phyloP scores from a whole-genome alignment of 345 rosid species.

The Eucalyptus viminalis region DNA sequence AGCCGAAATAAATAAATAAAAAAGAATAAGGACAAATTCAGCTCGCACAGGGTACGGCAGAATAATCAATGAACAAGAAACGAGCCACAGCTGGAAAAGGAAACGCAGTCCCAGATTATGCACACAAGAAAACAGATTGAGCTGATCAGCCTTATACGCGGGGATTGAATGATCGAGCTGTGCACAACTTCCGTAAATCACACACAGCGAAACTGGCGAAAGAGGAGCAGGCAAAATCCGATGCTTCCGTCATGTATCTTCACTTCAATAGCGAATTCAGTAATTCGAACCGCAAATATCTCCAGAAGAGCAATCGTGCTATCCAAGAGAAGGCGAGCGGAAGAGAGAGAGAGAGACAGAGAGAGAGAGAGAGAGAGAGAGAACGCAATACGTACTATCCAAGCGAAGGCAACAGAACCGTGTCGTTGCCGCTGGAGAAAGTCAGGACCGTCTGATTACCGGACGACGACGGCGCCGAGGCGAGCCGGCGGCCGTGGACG shows the following conservation, averaged over 20 bases:
- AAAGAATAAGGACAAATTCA: not conserved
- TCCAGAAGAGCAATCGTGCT: slow-evolving; percentile 21
- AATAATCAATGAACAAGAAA: not conserved
- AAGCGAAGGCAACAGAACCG: slow-evolving; percentile 23
- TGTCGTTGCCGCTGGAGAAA: slow-evolving; percentile 63
- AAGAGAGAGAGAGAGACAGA: not conserved
- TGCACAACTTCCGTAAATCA: not conserved
- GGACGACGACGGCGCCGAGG: slow-evolving; percentile 20
- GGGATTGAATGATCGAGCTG: not conserved
- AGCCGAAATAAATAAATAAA: not conserved
- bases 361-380: not conserved
- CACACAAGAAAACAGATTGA: not conserved
- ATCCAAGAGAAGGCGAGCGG: slow-evolving; percentile 37
- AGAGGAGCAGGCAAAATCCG: not conserved
- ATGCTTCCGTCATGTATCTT: not conserved
- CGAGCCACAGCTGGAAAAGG: not conserved
- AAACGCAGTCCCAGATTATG: not conserved
- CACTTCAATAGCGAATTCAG: not conserved
- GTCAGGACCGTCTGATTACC: slow-evolving; percentile 9
- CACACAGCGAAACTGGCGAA: not conserved
- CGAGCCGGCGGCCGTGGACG: slow-evolving; percentile 63
- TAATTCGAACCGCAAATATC: not conserved
- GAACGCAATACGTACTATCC: slow-evolving; percentile 57
- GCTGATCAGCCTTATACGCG: not conserved
- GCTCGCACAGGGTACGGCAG: not conserved